Evolutionary conservation across 2,329 filamentous ascomycete genomes (phyloP), one percentile per base, ranked within the genome.

Genomic region (Coniochaeta hoffmannii): DNA sequence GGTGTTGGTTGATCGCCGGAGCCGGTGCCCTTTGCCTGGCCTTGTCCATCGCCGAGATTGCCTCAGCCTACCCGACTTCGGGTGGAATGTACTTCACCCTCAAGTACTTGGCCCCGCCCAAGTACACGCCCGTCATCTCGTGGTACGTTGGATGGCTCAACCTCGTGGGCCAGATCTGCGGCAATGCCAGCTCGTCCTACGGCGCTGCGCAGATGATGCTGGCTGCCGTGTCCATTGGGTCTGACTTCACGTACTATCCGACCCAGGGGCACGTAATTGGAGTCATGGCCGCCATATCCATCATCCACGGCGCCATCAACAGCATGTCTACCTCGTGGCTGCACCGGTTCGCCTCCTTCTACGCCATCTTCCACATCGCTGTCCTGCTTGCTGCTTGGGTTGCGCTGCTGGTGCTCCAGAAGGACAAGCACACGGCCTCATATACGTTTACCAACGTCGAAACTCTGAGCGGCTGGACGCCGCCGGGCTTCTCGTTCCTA

Each of bases 1-100:
- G 80, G 80, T 81, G 76, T 64, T 83, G 80, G 80, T 63, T 80
- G 51, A 79, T 82, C 56, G 77, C 77, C 28, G 80, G 80, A 53
- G 69, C 73, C 46, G 80, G 80, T 11, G 81, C 79, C 56, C 76
- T 83, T 71, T 81, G 78, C 60, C 79, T 83, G 53, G 73, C 73
- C 51, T 62, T 71, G 26, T 81, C 78, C 10, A 78, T 82, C 32
- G 77, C 79, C 41, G 79, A 83, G 67, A 69, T 83, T 26, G 77
- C 81, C 30, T 81, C 78, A 36, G 78, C 79, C 3, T 83, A 83
- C 64, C 80, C 80, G 12, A 83, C 80, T 1, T 79, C 75, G 41
- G 79, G 65, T 32, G 66, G 63, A 50, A 70, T 72, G 56, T 81
- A 82, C 65, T 82, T 81, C 62, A 81, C 78, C 28, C 74, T 81